Evolutionary conservation across 345 rosid species (phyloP), one percentile per base, ranked within the genome.

Genomic region (Draba incana): DNA sequence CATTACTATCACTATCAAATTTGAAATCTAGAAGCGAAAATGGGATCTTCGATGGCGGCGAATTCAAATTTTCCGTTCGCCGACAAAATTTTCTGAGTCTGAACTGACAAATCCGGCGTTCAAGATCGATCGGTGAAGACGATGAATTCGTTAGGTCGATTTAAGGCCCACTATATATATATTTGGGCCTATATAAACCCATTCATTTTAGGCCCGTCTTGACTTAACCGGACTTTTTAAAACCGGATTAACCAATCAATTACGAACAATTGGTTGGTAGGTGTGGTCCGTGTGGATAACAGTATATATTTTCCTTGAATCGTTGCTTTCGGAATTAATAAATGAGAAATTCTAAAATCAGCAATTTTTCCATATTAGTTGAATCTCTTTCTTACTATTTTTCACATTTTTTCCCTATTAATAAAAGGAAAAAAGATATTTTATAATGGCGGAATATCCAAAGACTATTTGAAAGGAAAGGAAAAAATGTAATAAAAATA

Each of bases 391-490:
- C 8, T n/a, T 15, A 4, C 6, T 6, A 9, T 60, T 60, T 41
- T 2, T 12, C 6, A 39, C 2, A 10, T 31, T 62, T 30, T 33
- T 33, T 33, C 37, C 8, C 6, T 33, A 24, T 28, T 6, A 12
- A 20, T 1, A 30, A 24, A 13, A 39, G 3, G 15, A 20, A 23
- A 7, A 28, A 43, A 42, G 20, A 42, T 43, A 28, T 30, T 53
- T 5, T 28, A 61, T 63, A 15, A 63, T 30, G 72, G 62, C 72
- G 77, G 77, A 74, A 66, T 7, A 74, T 66, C 77, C 77, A 66
- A 74, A 59, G 72, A 59, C 14, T 27, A 54, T 10, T 20, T 20
- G 20, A 20, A 20, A 20, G 20, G 20, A 20, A 20, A 20, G 3
- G 15, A 6, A 14, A 24, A 64, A 72, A 44, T 49, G 69, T 44